Percentiles rank a stretch among this genome's conserved stretches.
Evolutionary conservation across 345 rosid genomes (phyloP).

Genomic region (Sisymbrium irio): DNA sequence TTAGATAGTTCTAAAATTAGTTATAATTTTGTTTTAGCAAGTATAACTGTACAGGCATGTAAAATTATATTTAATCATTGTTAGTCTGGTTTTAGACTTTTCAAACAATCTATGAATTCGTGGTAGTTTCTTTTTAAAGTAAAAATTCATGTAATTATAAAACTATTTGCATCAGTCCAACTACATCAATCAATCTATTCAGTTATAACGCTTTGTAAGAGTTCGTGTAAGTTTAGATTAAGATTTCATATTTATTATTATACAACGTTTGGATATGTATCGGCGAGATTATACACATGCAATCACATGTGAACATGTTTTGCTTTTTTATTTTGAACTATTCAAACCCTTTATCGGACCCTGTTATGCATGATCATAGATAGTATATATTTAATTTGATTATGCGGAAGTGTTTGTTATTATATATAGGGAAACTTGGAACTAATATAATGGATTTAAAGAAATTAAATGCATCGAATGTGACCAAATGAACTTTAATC

Average conservation of each 20-base stretch:
- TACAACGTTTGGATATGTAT: not conserved
- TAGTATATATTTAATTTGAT: not conserved
- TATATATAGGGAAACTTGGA: not conserved
- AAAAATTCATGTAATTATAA: not conserved
- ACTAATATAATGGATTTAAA: conserved; percentile 3
- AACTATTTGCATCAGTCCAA: not conserved
- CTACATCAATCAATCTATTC: not conserved
- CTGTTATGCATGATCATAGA: not conserved
- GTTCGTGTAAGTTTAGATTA: not conserved
- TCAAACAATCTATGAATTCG: not conserved
- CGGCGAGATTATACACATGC: not conserved
- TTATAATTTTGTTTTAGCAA: not conserved
- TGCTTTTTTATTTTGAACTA: not conserved
- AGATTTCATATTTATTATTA: not conserved
- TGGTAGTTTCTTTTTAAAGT: not conserved
- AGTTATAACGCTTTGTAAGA: not conserved
- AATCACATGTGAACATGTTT: conserved; percentile 24
- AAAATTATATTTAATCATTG: not conserved
- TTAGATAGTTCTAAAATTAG: not conserved
- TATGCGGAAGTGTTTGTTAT: not conserved
- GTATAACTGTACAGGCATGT: not conserved
- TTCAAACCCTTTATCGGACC: not conserved
- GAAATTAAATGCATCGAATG: conserved; percentile 15
- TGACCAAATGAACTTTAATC: conserved; percentile 10
- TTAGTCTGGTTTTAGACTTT: not conserved